phyloP scores from a whole-genome alignment of 2,329 filamentous ascomycete genomes.

The Periglandula ipomoeae region DNA sequence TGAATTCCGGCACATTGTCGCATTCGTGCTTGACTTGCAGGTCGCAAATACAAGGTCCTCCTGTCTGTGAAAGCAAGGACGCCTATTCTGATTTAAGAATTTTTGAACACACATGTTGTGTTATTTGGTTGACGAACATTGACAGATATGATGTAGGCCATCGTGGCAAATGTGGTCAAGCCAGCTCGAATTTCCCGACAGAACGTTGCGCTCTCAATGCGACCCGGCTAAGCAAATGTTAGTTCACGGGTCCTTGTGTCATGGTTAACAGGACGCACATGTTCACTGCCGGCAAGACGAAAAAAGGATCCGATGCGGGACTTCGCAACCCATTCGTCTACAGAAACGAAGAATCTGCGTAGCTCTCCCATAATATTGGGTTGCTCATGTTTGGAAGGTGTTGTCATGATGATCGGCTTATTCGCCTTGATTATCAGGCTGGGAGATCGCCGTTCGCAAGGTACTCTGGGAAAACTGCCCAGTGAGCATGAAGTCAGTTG shows the following conservation, averaged over 20 bases:
- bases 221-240: constrained; percentile 42
- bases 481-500: not conserved
- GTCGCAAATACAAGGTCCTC: constrained; percentile 66
- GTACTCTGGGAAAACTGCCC: not conserved
- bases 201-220: constrained; percentile 61
- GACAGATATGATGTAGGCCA: constrained; percentile 79
- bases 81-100: constrained; percentile 37
- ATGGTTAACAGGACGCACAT: constrained; percentile 1
- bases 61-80: constrained; percentile 63
- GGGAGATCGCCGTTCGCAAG: not conserved
- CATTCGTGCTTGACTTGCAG: constrained; percentile 35
- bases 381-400: constrained; percentile 3
- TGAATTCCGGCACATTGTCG: constrained; percentile 34
- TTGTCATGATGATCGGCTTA: constrained; percentile 1
- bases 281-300: constrained; percentile 4
- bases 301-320: constrained; percentile 7
- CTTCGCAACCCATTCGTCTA: constrained; percentile 4
- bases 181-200: constrained; percentile 72
- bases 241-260: not conserved
- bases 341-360: constrained; percentile 46
- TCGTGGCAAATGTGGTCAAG: constrained; percentile 69
- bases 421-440: not conserved
- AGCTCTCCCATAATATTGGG: constrained; percentile 20
- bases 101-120: not conserved
- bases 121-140: constrained; percentile 36